These are phyloP conservation scores for Zea luxurians DNA, from an alignment of 176 grass and related monocot species.

Conservation along the genomic window DNA sequence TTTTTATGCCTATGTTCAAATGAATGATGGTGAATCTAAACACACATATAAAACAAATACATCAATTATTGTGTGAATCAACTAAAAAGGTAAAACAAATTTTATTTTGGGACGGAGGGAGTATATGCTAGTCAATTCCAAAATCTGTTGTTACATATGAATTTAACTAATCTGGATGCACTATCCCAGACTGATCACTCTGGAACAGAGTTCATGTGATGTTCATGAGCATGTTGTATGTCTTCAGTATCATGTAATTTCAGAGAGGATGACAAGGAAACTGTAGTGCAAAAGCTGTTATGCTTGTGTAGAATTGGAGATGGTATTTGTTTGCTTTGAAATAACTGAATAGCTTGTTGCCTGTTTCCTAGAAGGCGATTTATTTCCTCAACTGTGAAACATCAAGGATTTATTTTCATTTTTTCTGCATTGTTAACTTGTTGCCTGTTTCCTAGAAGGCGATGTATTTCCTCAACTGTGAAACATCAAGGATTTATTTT, in stretches of 20 bases:
- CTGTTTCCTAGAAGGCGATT: constrained; percentile 3
- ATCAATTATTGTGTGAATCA: no score
- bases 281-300: background rate
- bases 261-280: background rate
- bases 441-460: background rate
- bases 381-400: background rate
- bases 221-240: background rate
- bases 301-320: background rate
- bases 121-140: background rate
- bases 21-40: no score
- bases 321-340: background rate
- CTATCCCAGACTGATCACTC: background rate
- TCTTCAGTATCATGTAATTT: background rate
- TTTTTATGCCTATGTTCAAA: no score
- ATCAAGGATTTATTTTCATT: no score
- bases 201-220: background rate
- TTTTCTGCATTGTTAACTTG: background rate
- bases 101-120: no score
- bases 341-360: background rate
- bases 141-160: background rate
- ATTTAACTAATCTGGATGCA: background rate
- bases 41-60: no score
- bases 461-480: background rate
- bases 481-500: no score
- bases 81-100: no score